Evolutionary conservation across 176 grass and related monocot species (phyloP), one percentile per base, ranked within the genome.

Genomic region (Phoenix roebelenii): DNA sequence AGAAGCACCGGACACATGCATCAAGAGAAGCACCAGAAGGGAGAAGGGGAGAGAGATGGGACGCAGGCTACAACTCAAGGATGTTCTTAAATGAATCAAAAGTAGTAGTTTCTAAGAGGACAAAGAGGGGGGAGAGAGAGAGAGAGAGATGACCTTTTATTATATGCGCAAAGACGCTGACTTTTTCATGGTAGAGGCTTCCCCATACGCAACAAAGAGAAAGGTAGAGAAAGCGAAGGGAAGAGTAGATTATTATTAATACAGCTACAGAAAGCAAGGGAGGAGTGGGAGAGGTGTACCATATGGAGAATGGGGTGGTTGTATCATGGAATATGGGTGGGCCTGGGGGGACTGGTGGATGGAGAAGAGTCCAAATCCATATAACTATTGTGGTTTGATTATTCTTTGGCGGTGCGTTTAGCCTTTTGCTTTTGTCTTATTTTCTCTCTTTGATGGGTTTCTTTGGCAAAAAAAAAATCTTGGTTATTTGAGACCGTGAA

Each of bases 161-260:
- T 65, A 61, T 61, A 39, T 54, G 12, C 4, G 22, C 23, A 44
- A 35, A 32, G 19, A 55, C 7, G 70, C 70, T 73, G 51, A 73
- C 70, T 73, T 73, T 58, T 57, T 66, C 64, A 66, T 66, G 64
- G 16, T 9, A 63, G 35, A 22, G 60, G 9, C 24, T 30, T 67
- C 50, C 19, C 25, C 51, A 39, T 30, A 67, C 65, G 51, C 51
- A 55, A 67, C 65, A 35, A 68, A 62, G 70, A 62, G 50, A 44
- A 44, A 44, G 35, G 35, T 12, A 50, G 18, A 3, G 23, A 61
- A 23, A 53, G 10, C 7, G 69, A 24, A n/a, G 14, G 16, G 1
- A 52, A 51, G 49, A 51, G 35, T 44, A 24, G 10, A 14, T 16
- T 15, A 23, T 16, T 15, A 23, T 24, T 58, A 58, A 23, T 12